Evolutionary conservation across 2,329 filamentous ascomycete species (phyloP).

Genomic region (Fusarium scirpi): DNA sequence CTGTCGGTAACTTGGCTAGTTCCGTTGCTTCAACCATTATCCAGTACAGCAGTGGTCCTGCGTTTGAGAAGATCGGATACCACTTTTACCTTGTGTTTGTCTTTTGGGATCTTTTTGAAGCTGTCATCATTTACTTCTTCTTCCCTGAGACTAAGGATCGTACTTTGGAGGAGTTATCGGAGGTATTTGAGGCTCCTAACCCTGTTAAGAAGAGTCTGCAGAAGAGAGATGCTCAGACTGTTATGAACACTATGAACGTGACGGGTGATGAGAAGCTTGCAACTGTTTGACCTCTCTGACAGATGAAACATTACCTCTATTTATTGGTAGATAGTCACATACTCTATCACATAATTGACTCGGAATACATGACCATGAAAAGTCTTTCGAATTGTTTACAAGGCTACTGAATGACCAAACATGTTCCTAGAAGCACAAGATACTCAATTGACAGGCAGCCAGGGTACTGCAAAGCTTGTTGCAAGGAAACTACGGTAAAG

Average conservation of each 20-base stretch:
- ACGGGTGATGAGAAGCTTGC: conserved; percentile 46
- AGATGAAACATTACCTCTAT: too few species aligned
- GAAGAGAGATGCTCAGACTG: conserved; percentile 57
- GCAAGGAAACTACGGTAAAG: background rate
- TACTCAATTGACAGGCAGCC: too few species aligned
- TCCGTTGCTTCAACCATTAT: conserved; percentile 55
- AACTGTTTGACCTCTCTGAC: too few species aligned
- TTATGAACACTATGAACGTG: conserved; percentile 56
- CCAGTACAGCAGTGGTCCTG: conserved; percentile 59
- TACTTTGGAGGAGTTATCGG: conserved; percentile 65
- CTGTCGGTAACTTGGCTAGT: conserved; percentile 57
- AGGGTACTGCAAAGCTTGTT: background rate
- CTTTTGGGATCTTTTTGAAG: conserved; percentile 59
- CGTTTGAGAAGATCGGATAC: conserved; percentile 57
- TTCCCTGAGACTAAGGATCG: conserved; percentile 62
- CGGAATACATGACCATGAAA: too few species aligned
- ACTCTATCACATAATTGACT: too few species aligned
- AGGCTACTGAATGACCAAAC: too few species aligned
- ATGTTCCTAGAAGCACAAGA: too few species aligned
- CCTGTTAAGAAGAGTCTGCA: conserved; percentile 60
- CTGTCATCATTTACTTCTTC: conserved; percentile 61
- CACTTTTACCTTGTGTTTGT: conserved; percentile 61
- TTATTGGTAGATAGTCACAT: too few species aligned
- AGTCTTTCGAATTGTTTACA: too few species aligned
- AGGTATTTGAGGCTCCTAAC: conserved; percentile 61